Evolutionary conservation across 2,329 filamentous ascomycete genomes (phyloP).

Genomic region (Keithomyces neogunnii): DNA sequence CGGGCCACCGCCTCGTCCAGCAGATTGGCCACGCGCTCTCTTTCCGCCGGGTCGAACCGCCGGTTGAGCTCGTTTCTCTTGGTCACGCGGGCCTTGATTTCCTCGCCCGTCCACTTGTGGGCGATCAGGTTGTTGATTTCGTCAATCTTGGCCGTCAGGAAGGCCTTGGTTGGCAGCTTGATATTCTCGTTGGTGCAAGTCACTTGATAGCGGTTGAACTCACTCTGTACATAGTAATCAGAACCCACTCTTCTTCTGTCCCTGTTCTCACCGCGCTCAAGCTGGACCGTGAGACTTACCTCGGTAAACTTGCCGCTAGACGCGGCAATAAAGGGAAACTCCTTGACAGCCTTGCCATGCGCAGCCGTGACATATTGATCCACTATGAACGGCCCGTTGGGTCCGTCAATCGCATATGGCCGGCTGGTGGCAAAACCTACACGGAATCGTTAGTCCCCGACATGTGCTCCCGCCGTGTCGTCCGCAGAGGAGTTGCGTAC

Average conservation of each 20-base stretch:
- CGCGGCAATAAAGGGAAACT: constrained; percentile 85
- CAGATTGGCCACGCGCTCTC: constrained; percentile 55
- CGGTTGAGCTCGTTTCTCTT: constrained; percentile 60
- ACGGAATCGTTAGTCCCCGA: background rate
- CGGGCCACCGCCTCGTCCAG: constrained; percentile 57
- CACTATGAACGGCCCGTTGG: constrained; percentile 70
- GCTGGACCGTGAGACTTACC: constrained; percentile 34
- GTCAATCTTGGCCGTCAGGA: constrained; percentile 62
- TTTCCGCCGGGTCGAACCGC: constrained; percentile 58
- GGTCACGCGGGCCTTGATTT: constrained; percentile 71
- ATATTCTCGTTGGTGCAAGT: constrained; percentile 65
- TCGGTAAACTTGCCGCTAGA: constrained; percentile 83
- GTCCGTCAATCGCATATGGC: constrained; percentile 75
- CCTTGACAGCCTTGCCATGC: constrained; percentile 73
- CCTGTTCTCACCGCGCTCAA: background rate
- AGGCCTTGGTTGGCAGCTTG: constrained; percentile 63
- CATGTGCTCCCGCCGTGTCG: background rate
- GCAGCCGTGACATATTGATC: constrained; percentile 77
- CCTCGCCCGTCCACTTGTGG: constrained; percentile 73
- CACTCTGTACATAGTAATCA: constrained; percentile 40
- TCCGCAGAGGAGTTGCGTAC: constrained; percentile 32
- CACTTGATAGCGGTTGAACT: constrained; percentile 74
- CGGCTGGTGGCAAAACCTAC: constrained; percentile 68
- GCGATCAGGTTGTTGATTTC: constrained; percentile 75
- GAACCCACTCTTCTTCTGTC: background rate